Evolutionary conservation across 2,329 filamentous ascomycete genomes (phyloP), one percentile per base, ranked within the genome.

Genomic region (Aschersonia sp.): DNA sequence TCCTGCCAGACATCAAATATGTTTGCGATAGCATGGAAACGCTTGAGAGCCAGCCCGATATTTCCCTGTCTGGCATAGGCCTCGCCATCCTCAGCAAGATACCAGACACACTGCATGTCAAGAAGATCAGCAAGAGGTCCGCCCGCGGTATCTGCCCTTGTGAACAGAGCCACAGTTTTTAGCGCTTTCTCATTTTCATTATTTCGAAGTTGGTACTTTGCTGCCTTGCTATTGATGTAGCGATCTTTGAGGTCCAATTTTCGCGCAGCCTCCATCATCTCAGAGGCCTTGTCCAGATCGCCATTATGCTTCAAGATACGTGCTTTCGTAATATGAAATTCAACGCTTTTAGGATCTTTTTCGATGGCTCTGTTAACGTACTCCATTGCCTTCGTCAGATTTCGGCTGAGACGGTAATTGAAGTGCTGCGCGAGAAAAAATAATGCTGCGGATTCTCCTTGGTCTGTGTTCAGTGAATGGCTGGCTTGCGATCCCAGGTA

Each of bases 71-170:
- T 82, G 49, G 85, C 72, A 62, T 89, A 88, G 4, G 90, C 81
- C 67, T 95, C 86, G 48, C 87, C 92, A 60, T 98, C 94, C 66
- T 98, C 92, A 5, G 87, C 92, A 58, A 98, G 69, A 62, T 82
- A 98, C 94, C 92, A 98, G 56, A 97, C 79, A 62, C 89, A 95
- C 67, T 98, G 92, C 92, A 98, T 98, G 57, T 98, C 92, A 54
- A 94, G 76, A 37, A 98, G 77, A 64, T 98, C 92, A 44, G 84
- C 85, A 41, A 98, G 70, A 5, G 94, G 86, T 1, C 92, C 92
- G 5, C 87, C 88, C 10, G 83, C 76, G 4, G 87, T 84, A 59
- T 98, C 92, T 46, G 89, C 89, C 47, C 90, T 77, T 0, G 94
- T 98, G 66, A 98, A 98, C 53, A 95, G 77, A 52, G 87, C 86